Conservation (phyloP, 73 alveolate species). For the Paramecium biaurelia region DNA sequence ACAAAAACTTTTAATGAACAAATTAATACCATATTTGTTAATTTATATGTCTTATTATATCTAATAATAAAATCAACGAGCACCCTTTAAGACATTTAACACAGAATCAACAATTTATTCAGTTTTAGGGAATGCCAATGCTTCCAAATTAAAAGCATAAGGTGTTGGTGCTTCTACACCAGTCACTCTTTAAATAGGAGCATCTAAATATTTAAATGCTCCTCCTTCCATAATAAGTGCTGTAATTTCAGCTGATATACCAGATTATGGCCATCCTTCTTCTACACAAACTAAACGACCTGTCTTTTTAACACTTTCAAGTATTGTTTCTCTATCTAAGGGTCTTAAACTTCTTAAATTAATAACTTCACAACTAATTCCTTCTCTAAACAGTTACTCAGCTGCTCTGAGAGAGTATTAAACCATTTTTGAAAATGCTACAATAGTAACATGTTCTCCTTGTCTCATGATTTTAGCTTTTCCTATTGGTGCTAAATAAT, state of each 20-base stretch:
- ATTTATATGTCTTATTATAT: not conserved
- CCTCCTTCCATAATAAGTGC: slow-evolving; percentile 86
- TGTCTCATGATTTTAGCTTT: slow-evolving; percentile 82
- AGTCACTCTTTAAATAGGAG: slow-evolving; percentile 89
- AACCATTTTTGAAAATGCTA: slow-evolving; percentile 83
- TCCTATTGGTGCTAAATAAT: slow-evolving; percentile 81
- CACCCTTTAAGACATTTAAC: slow-evolving; percentile 48
- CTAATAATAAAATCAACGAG: not conserved
- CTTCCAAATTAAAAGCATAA: slow-evolving; percentile 80
- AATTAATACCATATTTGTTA: not conserved
- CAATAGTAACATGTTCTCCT: slow-evolving; percentile 87
- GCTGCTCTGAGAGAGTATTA: slow-evolving; percentile 84
- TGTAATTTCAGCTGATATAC: slow-evolving; percentile 90
- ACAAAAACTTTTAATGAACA: not conserved
- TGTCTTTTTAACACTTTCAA: slow-evolving; percentile 87
- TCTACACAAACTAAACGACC: slow-evolving; percentile 87
- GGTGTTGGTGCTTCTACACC: slow-evolving; percentile 92
- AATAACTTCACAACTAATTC: slow-evolving; percentile 79
- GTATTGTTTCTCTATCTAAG: slow-evolving; percentile 78
- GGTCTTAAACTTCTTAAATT: slow-evolving; percentile 85
- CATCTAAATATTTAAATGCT: slow-evolving; percentile 88
- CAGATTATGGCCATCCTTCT: slow-evolving; percentile 95
- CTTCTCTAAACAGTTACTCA: slow-evolving; percentile 73
- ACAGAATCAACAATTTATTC: slow-evolving; percentile 73
- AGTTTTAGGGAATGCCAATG: slow-evolving; percentile 75